These are phyloP conservation scores for Anethum foeniculum DNA, from an alignment of 140 eudicot genomes.

Conservation along the genomic window DNA sequence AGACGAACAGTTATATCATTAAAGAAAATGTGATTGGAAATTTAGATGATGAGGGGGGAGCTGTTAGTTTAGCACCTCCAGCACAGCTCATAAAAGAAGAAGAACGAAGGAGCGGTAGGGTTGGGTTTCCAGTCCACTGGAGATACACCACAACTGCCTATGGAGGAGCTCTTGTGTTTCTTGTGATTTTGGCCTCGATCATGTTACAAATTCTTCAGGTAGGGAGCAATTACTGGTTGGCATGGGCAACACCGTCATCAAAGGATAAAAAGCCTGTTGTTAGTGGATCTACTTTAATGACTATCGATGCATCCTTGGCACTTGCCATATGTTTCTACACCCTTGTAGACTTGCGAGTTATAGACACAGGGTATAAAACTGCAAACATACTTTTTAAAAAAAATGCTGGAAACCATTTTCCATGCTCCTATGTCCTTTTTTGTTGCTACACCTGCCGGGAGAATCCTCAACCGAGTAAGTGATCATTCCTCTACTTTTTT, in stretches of 20 bases:
- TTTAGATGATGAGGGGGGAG: neutral
- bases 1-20: too few relatives aligned
- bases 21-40: too few relatives aligned
- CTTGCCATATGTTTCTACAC: neutral
- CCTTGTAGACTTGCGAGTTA: neutral
- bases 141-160: conserved; percentile 33
- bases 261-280: neutral
- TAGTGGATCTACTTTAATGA: neutral
- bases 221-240: conserved; percentile 42
- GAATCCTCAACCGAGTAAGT: conserved; percentile 41
- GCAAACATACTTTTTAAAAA: conserved; percentile 26
- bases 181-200: conserved; percentile 28
- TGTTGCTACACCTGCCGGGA: conserved; percentile 39
- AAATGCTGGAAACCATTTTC: conserved; percentile 26
- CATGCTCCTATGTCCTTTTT: conserved; percentile 43
- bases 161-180: neutral
- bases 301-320: neutral
- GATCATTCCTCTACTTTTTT: neutral
- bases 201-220: neutral
- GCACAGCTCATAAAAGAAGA: conserved; percentile 40
- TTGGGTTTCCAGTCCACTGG: conserved; percentile 31
- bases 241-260: conserved; percentile 26
- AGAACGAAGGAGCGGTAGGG: conserved; percentile 36
- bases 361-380: conserved; percentile 29
- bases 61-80: neutral